phyloP scores from a whole-genome alignment of 2,329 filamentous ascomycete genomes.

The Trichoderma semiorbis region DNA sequence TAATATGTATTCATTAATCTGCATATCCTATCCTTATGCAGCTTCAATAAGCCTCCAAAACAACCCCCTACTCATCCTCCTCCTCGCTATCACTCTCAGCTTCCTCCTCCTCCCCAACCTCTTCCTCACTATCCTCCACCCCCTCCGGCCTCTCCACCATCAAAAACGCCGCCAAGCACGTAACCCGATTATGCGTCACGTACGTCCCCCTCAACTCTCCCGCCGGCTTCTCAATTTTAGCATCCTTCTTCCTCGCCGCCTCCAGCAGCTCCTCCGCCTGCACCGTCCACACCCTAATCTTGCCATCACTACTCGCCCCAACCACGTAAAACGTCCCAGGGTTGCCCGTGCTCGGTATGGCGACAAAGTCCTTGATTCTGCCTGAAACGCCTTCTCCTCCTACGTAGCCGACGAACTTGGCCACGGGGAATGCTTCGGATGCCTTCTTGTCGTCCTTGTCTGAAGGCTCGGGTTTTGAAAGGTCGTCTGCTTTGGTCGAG shows the following conservation, averaged over 20 bases:
- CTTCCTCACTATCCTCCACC: constrained; percentile 56
- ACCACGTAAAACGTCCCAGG: constrained; percentile 54
- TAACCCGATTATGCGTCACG: constrained; percentile 84
- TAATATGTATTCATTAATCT: background rate
- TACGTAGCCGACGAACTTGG: constrained; percentile 69
- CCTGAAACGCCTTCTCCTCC: constrained; percentile 69
- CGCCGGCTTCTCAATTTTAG: constrained; percentile 37
- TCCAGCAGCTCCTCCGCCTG: constrained; percentile 38
- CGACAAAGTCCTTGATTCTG: constrained; percentile 85
- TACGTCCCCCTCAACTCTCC: constrained; percentile 72
- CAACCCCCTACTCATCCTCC: constrained; percentile 17
- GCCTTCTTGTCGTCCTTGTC: constrained; percentile 30
- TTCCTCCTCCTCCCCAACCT: constrained; percentile 43
- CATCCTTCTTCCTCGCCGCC: constrained; percentile 24
- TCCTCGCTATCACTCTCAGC: constrained; percentile 39
- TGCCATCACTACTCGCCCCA: constrained; percentile 80
- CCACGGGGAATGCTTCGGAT: constrained; percentile 47
- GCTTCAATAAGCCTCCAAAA: too few species aligned
- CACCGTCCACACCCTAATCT: constrained; percentile 73
- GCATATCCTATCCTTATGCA: background rate
- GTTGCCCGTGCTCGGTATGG: constrained; percentile 48
- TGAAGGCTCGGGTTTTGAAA: constrained; percentile 31
- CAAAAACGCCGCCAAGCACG: constrained; percentile 79
- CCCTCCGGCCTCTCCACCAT: constrained; percentile 70
- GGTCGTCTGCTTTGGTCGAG: constrained; percentile 57